Conservation (phyloP, 2,329 filamentous ascomycete species). For the Botryotinia calthae region DNA sequence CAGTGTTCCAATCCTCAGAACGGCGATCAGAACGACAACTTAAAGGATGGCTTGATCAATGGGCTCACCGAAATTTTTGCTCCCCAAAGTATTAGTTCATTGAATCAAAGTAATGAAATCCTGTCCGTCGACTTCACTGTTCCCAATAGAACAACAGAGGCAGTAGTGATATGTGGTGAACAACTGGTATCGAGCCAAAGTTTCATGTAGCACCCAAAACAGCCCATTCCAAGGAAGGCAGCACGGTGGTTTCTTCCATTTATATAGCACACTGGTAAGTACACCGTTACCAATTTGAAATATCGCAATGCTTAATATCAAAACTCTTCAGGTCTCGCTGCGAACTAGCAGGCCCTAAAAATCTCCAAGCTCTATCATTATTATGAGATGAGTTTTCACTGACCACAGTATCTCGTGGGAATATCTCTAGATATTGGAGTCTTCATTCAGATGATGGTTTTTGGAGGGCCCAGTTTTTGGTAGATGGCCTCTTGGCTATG, state of each 20-base stretch:
- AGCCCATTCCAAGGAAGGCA: neutral
- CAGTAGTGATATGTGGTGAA: neutral
- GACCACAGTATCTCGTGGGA: no score
- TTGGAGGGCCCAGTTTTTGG: neutral
- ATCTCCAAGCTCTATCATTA: neutral
- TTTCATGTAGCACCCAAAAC: neutral
- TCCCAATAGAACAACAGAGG: no score
- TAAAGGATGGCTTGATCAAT: neutral
- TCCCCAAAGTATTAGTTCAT: neutral
- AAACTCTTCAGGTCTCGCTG: neutral
- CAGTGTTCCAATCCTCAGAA: neutral
- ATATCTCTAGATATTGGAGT: neutral
- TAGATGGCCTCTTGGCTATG: neutral
- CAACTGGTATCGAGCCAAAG: neutral
- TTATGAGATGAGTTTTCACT: neutral
- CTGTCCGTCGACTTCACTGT: neutral
- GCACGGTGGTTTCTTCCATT: neutral
- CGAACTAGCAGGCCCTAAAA: no score
- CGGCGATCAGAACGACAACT: neutral
- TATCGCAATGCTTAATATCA: neutral
- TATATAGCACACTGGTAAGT: neutral
- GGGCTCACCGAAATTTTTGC: neutral
- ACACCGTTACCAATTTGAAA: neutral
- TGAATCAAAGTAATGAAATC: neutral
- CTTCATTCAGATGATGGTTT: neutral